Percentiles rank a stretch among this genome's conserved stretches.
Conservation (phyloP, 2,329 filamentous ascomycete species). For the Fusarium solani-melongenae region DNA sequence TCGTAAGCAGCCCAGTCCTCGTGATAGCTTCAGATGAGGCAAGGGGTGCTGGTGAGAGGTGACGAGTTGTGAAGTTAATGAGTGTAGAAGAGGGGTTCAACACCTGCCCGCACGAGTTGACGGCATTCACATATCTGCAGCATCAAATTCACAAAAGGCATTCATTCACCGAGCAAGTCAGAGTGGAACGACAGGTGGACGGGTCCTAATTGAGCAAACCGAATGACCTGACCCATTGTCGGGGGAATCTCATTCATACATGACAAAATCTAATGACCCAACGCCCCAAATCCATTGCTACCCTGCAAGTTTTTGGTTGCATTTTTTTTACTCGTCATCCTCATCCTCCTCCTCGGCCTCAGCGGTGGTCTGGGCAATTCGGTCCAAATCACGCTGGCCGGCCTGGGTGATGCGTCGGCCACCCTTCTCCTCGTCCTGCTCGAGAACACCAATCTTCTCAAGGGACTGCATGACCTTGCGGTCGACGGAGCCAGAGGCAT, state of each 20-base stretch:
- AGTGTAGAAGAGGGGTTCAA: background rate
- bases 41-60: background rate
- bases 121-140: background rate
- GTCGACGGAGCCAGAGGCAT: conserved; percentile 95
- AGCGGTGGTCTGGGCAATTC: conserved; percentile 84
- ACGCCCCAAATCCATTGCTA: conserved; percentile 54
- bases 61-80: background rate
- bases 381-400: conserved; percentile 99
- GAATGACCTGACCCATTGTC: conserved; percentile 52
- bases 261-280: conserved; percentile 54
- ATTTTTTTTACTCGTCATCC: conserved; percentile 72
- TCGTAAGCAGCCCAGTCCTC: background rate
- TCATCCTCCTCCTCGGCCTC: conserved; percentile 77
- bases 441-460: conserved; percentile 98
- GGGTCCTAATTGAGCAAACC: conserved; percentile 49
- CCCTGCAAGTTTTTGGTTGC: conserved; percentile 23
- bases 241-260: conserved; percentile 56
- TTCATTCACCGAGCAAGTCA: background rate
- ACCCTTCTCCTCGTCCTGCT: conserved; percentile 98
- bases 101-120: background rate
- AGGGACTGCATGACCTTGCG: conserved; percentile 97
- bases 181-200: conserved; percentile 42
- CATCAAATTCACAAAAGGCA: conserved; percentile 23
- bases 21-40: background rate
- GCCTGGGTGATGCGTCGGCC: conserved; percentile 97